Evolutionary conservation across 176 grass and related monocot species (phyloP).

Genomic region (Aegilops umbellulata): DNA sequence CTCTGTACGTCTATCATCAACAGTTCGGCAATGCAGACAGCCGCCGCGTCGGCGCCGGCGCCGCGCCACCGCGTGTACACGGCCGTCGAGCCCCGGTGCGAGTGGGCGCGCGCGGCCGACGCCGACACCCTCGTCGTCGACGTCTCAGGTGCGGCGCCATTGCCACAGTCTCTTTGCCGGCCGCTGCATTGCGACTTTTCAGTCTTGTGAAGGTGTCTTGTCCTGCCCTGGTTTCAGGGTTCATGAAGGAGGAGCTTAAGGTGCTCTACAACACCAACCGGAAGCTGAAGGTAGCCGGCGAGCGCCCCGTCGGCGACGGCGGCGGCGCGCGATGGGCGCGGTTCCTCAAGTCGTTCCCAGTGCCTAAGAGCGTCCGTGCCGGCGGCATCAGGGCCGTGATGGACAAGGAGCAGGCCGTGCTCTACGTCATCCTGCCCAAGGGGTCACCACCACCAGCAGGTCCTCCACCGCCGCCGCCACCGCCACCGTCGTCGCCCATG

Average conservation of each 20-base stretch:
- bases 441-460: not conserved
- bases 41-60: not conserved
- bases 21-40: not conserved
- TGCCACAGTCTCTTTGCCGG: not conserved
- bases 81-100: constrained; percentile 33
- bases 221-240: constrained; percentile 24
- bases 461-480: too few species aligned
- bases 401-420: constrained; percentile 14
- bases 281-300: constrained; percentile 50
- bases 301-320: constrained; percentile 26
- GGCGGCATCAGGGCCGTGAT: constrained; percentile 26
- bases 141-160: constrained; percentile 31
- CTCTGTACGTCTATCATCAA: not conserved
- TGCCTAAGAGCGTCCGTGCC: constrained; percentile 22
- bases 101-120: constrained; percentile 32
- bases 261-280: constrained; percentile 39
- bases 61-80: constrained; percentile 29
- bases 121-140: constrained; percentile 44
- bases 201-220: not conserved
- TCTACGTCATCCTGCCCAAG: constrained; percentile 53
- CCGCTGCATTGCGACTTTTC: not conserved
- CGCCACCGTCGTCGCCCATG: not conserved
- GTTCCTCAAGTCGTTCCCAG: constrained; percentile 45
- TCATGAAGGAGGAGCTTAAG: constrained; percentile 54
- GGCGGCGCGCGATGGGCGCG: constrained; percentile 18